Conservation (phyloP, 192 early-diverging fungal species). For the Mortierella hygrophila region DNA sequence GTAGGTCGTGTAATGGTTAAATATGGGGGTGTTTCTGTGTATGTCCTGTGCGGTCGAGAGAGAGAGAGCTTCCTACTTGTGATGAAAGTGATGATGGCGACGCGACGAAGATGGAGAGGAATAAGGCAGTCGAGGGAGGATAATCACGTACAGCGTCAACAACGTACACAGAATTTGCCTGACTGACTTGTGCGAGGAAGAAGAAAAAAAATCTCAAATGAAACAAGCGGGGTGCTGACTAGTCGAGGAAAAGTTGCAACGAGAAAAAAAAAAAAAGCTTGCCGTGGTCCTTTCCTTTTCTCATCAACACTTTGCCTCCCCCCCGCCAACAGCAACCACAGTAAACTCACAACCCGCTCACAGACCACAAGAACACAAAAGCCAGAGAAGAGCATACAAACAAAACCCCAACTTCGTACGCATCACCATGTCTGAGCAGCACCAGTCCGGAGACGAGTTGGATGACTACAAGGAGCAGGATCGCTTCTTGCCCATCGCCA, state of each 20-base stretch:
- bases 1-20: neutral
- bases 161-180: neutral
- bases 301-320: neutral
- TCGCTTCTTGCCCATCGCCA: conserved; percentile 95
- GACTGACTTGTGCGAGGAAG: neutral
- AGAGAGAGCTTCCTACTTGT: neutral
- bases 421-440: conserved; percentile 58
- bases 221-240: neutral
- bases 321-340: neutral
- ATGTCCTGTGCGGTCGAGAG: neutral
- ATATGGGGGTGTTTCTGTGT: neutral
- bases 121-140: neutral
- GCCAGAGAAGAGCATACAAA: neutral
- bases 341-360: neutral
- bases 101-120: neutral
- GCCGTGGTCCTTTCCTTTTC: neutral
- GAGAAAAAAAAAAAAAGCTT: conserved; percentile 22
- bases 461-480: conserved; percentile 95
- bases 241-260: neutral
- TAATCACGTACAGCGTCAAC: neutral
- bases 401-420: neutral
- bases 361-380: neutral
- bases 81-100: neutral
- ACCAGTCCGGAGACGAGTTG: conserved; percentile 71
- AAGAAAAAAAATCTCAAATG: conserved; percentile 2